A percentile compares a stretch with the other conserved stretches of the same genome.
phyloP scores from a whole-genome alignment of 2,329 filamentous ascomycete genomes.

The Penicillium sp. region DNA sequence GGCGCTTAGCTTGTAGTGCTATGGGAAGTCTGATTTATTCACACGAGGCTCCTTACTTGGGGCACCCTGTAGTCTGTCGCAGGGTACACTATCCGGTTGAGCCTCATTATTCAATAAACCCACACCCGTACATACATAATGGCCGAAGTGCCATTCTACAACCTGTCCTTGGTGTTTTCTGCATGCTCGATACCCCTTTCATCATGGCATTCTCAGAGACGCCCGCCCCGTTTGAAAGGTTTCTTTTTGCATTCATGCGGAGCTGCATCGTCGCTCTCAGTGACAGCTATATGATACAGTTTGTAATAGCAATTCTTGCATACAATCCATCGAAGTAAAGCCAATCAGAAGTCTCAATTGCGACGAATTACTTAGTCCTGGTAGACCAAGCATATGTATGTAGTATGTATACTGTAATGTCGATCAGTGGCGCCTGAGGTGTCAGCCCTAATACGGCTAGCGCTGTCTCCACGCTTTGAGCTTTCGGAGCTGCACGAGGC shows the following conservation, averaged over 20 bases:
- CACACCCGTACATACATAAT: not conserved
- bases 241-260: conserved; percentile 6
- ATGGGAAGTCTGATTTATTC: not conserved
- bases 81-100: too few species aligned
- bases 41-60: too few species aligned
- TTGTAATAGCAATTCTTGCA: not conserved
- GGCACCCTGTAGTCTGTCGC: too few species aligned
- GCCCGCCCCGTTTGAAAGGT: not conserved
- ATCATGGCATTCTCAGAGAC: conserved; percentile 1
- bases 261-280: not conserved
- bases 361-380: not conserved
- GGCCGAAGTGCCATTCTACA: not conserved
- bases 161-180: conserved; percentile 1
- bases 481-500: conserved; percentile 13
- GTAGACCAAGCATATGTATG: not conserved
- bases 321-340: not conserved
- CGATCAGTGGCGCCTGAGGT: conserved; percentile 7
- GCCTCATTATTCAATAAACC: not conserved
- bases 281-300: not conserved
- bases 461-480: conserved; percentile 8
- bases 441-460: conserved; percentile 6
- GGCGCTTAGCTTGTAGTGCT: not conserved
- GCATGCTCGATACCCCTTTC: conserved; percentile 14
- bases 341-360: not conserved
- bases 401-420: not conserved